Evolutionary conservation across 805 yeast species (phyloP).

Genomic region (Nakazawaea pomicola): DNA sequence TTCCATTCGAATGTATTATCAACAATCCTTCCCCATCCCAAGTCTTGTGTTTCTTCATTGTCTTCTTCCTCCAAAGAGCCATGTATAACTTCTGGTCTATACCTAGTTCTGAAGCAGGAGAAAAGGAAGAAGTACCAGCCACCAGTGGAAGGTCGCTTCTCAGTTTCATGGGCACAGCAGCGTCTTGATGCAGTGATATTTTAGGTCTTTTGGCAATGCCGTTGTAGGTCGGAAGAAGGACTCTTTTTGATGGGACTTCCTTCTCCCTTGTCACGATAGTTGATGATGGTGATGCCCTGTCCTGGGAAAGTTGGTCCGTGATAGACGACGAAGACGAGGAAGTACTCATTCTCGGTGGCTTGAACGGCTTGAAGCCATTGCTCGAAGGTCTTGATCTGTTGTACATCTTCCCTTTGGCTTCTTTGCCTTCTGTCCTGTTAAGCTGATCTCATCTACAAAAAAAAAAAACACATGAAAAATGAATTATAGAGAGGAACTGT

Average conservation of each 20-base stretch:
- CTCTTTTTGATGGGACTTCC: not conserved
- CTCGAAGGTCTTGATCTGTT: not conserved
- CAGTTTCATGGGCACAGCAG: no score
- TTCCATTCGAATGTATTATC: slow-evolving; percentile 23
- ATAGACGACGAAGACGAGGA: not conserved
- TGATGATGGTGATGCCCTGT: not conserved
- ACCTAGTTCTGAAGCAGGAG: no score
- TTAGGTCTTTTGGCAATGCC: not conserved
- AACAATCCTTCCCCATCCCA: slow-evolving; percentile 93
- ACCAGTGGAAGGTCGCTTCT: no score
- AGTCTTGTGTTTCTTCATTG: slow-evolving; percentile 76
- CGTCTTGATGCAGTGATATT: not conserved
- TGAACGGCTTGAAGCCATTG: slow-evolving; percentile 9
- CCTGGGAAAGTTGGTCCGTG: not conserved
- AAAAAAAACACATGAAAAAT: no score
- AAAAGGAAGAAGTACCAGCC: no score
- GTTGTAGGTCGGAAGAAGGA: not conserved
- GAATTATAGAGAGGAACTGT: no score
- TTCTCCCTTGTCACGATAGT: not conserved
- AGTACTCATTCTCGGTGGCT: slow-evolving; percentile 6
- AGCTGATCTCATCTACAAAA: not conserved
- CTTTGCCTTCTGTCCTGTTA: not conserved
- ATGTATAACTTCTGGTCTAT: slow-evolving; percentile 17
- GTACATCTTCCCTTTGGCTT: no score
- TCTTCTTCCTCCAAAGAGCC: slow-evolving; percentile 65